Evolutionary conservation across 352 stramenopile species (phyloP), one percentile per base, ranked within the genome.

Genomic region (Pythium periplocum): DNA sequence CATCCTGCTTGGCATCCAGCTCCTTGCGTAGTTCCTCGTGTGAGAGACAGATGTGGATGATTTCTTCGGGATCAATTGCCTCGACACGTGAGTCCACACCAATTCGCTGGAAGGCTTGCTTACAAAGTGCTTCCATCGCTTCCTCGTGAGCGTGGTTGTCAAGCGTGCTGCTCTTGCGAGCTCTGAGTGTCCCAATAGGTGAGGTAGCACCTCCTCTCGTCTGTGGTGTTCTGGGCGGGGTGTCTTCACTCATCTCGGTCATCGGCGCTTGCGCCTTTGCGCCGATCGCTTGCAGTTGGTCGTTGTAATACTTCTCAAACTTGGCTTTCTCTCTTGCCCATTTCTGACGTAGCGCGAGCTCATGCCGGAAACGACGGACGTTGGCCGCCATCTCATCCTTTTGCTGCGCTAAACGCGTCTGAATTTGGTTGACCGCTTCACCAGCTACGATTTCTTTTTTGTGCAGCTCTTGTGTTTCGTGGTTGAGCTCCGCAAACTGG

Each of bases 231-330:
- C 17, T 26, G 17, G 17, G 17, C 17, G 17, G 17, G 4, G 37
- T 55, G 32, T 47, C n/a, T 48, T 17, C 36, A 8, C 6, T 33
- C 33, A 32, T 6, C 44, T 55, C 6, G 10, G 10, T 48, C 36
- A 12, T 35, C 6, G 11, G 11, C 6, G 26, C 38, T 1, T 48
- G 11, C 3, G 49, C 45, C 43, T 66, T 66, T 4, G 39, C 9
- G 4, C 31, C 55, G 5, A 60, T 47, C 8, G 55, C 52, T 26
- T 62, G 33, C 37, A 93, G 69, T 55, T 93, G 83, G 47, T 88
- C 73, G 47, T 84, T 82, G 62, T 91, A 93, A 60, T 90, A 92
- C 46, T 78, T 85, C 36, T 93, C 78, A 43, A 93, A 93, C 49
- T 93, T 92, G 47, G 76, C 67, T 52, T 90, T 90, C 54, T 93